Evolutionary conservation across 2,329 filamentous ascomycete genomes (phyloP).

Genomic region (Trichoderma sp.): DNA sequence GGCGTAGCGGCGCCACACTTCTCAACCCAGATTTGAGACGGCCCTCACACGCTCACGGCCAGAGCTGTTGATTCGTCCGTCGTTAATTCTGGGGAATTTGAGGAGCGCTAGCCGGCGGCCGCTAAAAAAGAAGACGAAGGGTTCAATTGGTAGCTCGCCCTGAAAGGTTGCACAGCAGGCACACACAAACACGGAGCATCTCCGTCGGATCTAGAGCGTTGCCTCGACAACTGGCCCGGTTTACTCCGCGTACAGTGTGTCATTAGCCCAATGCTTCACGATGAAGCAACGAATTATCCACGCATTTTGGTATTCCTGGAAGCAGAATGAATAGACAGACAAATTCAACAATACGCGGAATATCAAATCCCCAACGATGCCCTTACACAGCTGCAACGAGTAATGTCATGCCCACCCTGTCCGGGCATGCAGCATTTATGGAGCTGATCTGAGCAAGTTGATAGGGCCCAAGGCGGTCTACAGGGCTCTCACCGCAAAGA

Average conservation of each 20-base stretch:
- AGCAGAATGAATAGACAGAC: not conserved
- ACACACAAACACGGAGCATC: not conserved
- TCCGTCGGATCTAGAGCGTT: not conserved
- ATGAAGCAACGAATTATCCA: not conserved
- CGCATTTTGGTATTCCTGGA: not conserved
- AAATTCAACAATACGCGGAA: not conserved
- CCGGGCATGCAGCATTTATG: not conserved
- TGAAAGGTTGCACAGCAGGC: too few species aligned
- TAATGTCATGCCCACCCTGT: not conserved
- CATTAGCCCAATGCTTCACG: not conserved
- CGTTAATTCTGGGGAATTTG: not conserved
- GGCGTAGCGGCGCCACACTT: conserved; percentile 15
- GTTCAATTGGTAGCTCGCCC: conserved; percentile 3
- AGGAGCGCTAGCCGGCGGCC: conserved; percentile 12
- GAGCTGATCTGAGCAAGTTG: not conserved
- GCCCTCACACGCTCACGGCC: not conserved
- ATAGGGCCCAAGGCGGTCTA: not conserved
- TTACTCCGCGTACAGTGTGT: not conserved
- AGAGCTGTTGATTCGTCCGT: not conserved
- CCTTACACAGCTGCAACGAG: not conserved
- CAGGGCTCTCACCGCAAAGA: conserved; percentile 13
- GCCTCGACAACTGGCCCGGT: not conserved
- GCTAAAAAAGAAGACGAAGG: conserved; percentile 2
- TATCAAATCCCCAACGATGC: not conserved
- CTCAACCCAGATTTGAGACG: not conserved